A percentile compares a stretch with the other conserved stretches of the same genome.
phyloP scores from a whole-genome alignment of 2,329 filamentous ascomycete species.

The Fusarium sp. region DNA sequence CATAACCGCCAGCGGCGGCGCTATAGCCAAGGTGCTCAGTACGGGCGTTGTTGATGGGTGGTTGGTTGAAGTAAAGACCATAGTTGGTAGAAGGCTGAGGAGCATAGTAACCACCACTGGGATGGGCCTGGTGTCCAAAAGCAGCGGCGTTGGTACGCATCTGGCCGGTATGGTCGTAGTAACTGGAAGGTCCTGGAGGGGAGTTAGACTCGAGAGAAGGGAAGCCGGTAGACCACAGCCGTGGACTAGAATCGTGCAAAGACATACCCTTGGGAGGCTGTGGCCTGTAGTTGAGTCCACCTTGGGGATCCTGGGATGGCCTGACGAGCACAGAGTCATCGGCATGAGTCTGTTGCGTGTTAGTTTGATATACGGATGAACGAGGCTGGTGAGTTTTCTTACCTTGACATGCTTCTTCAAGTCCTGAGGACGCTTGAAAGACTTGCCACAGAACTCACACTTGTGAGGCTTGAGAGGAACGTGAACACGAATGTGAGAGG shows the following conservation, averaged over 20 bases:
- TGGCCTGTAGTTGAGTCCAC: conserved; percentile 65
- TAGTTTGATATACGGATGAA: conserved; percentile 23
- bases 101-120: conserved; percentile 65
- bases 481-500: conserved; percentile 97
- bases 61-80: conserved; percentile 82
- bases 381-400: conserved; percentile 31
- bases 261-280: conserved; percentile 65
- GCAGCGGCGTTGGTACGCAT: conserved; percentile 67
- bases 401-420: conserved; percentile 98
- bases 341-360: conserved; percentile 76
- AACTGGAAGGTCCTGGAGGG: conserved; percentile 63
- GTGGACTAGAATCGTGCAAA: conserved; percentile 29
- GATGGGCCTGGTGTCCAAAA: conserved; percentile 67
- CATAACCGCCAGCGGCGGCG: conserved; percentile 65
- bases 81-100: conserved; percentile 67
- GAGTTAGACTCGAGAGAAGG: conserved; percentile 56
- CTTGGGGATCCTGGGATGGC: conserved; percentile 62
- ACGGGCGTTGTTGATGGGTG: conserved; percentile 65
- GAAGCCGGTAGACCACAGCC: conserved; percentile 36
- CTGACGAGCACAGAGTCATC: conserved; percentile 84
- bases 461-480: conserved; percentile 99
- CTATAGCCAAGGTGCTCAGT: conserved; percentile 74
- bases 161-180: conserved; percentile 73
- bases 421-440: conserved; percentile 98
- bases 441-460: conserved; percentile 98